phyloP scores from a whole-genome alignment of 2,329 filamentous ascomycete species.

The Pseudocercospora crystallina region DNA sequence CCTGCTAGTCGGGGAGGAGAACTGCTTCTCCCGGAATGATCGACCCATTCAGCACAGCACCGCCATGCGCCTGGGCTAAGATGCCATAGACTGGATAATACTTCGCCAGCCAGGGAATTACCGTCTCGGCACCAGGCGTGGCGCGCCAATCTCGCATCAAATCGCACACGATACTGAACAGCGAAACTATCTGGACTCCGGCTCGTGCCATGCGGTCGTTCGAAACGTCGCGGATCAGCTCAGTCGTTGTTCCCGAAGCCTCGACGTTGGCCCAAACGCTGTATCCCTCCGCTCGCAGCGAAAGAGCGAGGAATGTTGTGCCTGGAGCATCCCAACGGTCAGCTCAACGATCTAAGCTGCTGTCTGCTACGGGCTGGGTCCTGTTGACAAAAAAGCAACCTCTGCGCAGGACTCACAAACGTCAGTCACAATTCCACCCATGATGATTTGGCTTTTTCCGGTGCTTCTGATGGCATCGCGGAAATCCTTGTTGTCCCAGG shows the following conservation, averaged over 20 bases:
- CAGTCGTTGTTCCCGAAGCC: conserved; percentile 65
- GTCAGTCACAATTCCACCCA: conserved; percentile 72
- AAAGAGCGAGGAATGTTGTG: conserved; percentile 72
- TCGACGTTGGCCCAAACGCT: conserved; percentile 73
- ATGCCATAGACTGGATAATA: conserved; percentile 66
- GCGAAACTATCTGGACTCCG: conserved; percentile 63
- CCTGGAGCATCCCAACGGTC: conserved; percentile 34
- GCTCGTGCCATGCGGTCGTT: conserved; percentile 67
- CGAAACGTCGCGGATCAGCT: conserved; percentile 61
- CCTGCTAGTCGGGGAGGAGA: conserved; percentile 16
- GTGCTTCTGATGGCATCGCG: conserved; percentile 59
- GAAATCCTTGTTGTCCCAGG: conserved; percentile 74
- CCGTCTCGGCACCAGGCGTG: conserved; percentile 51
- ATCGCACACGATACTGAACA: conserved; percentile 66
- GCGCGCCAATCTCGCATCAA: conserved; percentile 70
- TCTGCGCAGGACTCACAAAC: conserved; percentile 56
- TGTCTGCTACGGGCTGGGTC: too few species aligned
- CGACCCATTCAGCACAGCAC: conserved; percentile 61
- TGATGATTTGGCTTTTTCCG: conserved; percentile 67
- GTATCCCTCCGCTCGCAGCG: conserved; percentile 68
- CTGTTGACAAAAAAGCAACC: background rate
- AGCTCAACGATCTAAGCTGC: background rate
- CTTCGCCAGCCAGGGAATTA: conserved; percentile 64
- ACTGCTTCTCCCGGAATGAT: conserved; percentile 56
- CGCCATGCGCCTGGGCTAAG: conserved; percentile 61